phyloP scores from a whole-genome alignment of 148 eudicot genomes.

The Vaccinium macrocarpon region DNA sequence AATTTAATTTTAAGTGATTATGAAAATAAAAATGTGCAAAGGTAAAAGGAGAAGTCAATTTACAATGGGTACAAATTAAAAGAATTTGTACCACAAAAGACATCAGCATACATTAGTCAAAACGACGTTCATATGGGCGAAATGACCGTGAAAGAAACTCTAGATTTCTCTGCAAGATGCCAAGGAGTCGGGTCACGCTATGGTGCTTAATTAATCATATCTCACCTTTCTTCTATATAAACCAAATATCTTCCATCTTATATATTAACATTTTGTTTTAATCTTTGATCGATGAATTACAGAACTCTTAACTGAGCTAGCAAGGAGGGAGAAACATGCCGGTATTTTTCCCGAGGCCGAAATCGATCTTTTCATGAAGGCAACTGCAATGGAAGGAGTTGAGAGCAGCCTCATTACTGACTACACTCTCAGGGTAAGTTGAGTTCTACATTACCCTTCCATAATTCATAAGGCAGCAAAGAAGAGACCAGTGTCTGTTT shows the following conservation, averaged over 20 bases:
- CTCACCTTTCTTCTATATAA: not conserved
- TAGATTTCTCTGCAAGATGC: slow-evolving; percentile 92
- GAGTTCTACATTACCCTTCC: not conserved
- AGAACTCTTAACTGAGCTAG: slow-evolving; percentile 81
- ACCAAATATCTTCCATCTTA: not conserved
- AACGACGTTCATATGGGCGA: slow-evolving; percentile 91
- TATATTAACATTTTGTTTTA: not conserved
- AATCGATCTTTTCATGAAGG: slow-evolving; percentile 97
- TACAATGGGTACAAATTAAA: slow-evolving; percentile 73
- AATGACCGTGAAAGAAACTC: slow-evolving; percentile 95
- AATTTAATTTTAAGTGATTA: not conserved
- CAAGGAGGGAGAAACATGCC: slow-evolving; percentile 65
- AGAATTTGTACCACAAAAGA: slow-evolving; percentile 85
- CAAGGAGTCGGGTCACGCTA: slow-evolving; percentile 88
- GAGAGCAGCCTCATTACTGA: slow-evolving; percentile 88
- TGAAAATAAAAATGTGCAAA: slow-evolving; percentile 16
- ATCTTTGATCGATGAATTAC: not conserved
- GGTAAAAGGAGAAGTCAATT: slow-evolving; percentile 72
- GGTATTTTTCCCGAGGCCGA: slow-evolving; percentile 90
- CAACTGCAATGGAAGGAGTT: slow-evolving; percentile 89
- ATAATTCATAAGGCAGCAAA: not conserved
- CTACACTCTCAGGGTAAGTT: slow-evolving; percentile 72
- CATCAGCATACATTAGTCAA: slow-evolving; percentile 94
- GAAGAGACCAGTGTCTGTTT: not conserved
- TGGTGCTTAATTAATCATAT: slow-evolving; percentile 36